These are phyloP conservation scores for Linnemannia hyalina DNA, from an alignment of 192 early-diverging fungal genomes.

Conservation along the genomic window DNA sequence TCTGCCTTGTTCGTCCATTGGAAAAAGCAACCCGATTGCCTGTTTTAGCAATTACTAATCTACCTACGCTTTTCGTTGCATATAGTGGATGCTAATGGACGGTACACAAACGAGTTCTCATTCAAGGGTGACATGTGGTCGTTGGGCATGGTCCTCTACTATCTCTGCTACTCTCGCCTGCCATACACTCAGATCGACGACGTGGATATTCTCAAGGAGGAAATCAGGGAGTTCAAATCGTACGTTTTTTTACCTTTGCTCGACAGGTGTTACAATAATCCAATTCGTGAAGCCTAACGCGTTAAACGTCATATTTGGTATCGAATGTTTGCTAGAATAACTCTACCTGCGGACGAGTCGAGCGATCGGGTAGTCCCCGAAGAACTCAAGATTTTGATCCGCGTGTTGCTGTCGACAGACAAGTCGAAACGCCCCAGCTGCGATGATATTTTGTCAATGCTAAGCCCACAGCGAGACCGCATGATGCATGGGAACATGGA, in stretches of 20 bases:
- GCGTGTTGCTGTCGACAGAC: conserved; percentile 64
- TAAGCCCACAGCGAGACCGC: conserved; percentile 43
- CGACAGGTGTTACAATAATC: not conserved
- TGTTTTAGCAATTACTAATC: not conserved
- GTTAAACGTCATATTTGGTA: not conserved
- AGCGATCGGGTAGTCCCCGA: conserved; percentile 61
- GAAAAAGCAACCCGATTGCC: not conserved
- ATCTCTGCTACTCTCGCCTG: conserved; percentile 86
- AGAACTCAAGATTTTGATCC: conserved; percentile 71
- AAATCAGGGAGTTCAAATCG: conserved; percentile 79
- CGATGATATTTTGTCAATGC: conserved; percentile 66
- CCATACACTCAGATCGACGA: conserved; percentile 91
- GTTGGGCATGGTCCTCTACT: conserved; percentile 94
- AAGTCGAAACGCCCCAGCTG: conserved; percentile 71
- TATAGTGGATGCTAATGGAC: conserved; percentile 70
- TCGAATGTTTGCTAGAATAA: conserved; percentile 12
- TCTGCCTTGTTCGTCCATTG: not conserved
- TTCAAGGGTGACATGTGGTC: conserved; percentile 96
- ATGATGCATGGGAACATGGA: conserved; percentile 58
- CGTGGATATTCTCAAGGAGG: conserved; percentile 84
- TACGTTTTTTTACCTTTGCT: conserved; percentile 26
- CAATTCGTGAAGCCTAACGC: not conserved
- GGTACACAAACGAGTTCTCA: conserved; percentile 83
- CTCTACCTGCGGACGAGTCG: conserved; percentile 25
- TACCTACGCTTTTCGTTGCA: not conserved